phyloP scores from a whole-genome alignment of 225 moss, liverwort and hornwort genomes.

The Sphagnum contortum region DNA sequence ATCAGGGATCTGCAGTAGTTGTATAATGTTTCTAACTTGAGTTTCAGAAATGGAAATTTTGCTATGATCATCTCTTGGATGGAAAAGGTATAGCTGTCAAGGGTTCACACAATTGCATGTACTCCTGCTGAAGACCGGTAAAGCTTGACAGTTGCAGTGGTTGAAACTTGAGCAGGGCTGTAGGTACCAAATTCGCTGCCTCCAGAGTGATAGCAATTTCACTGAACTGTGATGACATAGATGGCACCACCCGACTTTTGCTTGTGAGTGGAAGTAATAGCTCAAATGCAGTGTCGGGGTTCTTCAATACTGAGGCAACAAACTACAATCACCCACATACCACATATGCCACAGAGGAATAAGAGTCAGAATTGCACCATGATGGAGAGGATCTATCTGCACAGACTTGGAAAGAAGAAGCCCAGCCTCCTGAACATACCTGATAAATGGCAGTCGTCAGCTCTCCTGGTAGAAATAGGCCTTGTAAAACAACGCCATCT shows the following conservation, averaged over 20 bases:
- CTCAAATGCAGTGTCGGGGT: conserved; percentile 27
- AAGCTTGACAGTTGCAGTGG: conserved; percentile 14
- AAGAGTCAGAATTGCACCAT: too few relatives aligned
- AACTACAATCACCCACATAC: conserved; percentile 21
- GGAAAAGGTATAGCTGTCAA: conserved; percentile 2
- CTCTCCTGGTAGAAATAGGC: conserved; percentile 27
- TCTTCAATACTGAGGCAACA: conserved; percentile 29
- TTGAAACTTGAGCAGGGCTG: conserved; percentile 27
- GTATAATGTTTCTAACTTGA: too few relatives aligned
- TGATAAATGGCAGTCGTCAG: conserved; percentile 26
- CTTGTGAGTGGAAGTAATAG: conserved; percentile 24
- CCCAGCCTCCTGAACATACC: conserved; percentile 7
- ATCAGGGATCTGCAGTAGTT: too few relatives aligned
- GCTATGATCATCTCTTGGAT: too few relatives aligned
- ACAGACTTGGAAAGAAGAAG: too few relatives aligned
- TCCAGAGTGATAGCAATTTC: conserved; percentile 25
- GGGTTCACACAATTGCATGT: conserved; percentile 27
- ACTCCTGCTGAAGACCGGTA: conserved; percentile 24
- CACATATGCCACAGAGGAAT: too few relatives aligned
- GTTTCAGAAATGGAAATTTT: too few relatives aligned
- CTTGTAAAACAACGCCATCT: conserved; percentile 32
- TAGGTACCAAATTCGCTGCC: conserved; percentile 31
- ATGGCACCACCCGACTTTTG: conserved; percentile 15
- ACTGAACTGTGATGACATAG: conserved; percentile 7
- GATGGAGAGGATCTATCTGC: too few relatives aligned